Conservation (phyloP, 495 filamentous ascomycete species). For the Neurospora pannonica region DNA sequence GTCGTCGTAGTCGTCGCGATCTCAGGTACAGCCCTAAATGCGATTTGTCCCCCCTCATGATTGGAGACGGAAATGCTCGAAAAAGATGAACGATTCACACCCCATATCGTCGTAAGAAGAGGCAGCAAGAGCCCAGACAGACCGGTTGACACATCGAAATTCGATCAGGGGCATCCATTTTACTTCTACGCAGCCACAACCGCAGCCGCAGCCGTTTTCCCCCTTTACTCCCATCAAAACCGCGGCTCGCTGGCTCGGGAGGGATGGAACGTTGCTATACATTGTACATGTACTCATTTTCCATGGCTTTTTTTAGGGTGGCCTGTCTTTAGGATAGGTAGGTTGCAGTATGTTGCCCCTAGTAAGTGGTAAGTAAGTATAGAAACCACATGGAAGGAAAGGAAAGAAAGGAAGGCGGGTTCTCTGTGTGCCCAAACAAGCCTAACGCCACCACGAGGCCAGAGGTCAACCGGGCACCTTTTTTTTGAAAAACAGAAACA, state of each 20-base stretch:
- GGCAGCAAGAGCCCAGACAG: not conserved
- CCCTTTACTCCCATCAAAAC: not conserved
- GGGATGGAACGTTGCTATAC: not conserved
- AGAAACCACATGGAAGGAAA: not conserved
- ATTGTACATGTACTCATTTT: not conserved
- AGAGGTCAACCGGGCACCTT: not conserved
- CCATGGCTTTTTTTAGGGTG: not conserved
- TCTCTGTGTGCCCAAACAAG: not conserved
- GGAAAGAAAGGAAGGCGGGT: not conserved
- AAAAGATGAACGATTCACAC: not conserved
- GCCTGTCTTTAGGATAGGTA: not conserved
- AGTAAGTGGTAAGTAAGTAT: not conserved
- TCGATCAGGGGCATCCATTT: not conserved
- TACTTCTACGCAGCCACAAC: not conserved
- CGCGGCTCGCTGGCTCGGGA: not conserved
- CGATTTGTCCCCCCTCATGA: not conserved
- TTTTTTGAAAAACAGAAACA: not conserved
- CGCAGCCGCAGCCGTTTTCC: not conserved
- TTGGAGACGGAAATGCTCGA: not conserved
- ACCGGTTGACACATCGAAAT: not conserved
- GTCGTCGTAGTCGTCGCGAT: not conserved
- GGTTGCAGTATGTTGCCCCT: not conserved
- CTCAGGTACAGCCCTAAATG: not conserved
- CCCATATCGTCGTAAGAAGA: not conserved
- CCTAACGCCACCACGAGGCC: not conserved